Evolutionary conservation across 148 eudicot species (phyloP).

Genomic region (Fallopia convolvulus): DNA sequence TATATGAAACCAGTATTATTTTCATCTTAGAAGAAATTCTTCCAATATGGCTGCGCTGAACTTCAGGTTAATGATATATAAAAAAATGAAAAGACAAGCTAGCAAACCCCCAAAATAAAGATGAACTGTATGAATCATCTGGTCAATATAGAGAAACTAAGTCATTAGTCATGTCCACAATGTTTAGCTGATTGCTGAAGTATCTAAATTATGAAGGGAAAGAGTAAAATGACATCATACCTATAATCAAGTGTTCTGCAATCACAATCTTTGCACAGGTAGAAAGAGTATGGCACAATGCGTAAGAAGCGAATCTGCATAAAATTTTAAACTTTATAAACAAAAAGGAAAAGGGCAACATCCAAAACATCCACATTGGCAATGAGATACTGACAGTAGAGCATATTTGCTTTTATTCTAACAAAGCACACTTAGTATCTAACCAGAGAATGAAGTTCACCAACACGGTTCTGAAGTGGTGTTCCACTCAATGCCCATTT

Average conservation of each 20-base stretch:
- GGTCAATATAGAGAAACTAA: not conserved
- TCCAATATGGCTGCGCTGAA: not conserved
- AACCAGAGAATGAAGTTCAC: conserved; percentile 95
- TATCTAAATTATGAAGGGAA: not conserved
- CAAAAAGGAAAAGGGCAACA: not conserved
- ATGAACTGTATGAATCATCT: not conserved
- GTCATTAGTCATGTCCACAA: not conserved
- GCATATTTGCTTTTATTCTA: not conserved
- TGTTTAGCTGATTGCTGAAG: not conserved
- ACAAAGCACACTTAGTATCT: not conserved
- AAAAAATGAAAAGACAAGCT: not conserved
- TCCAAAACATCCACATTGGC: not conserved
- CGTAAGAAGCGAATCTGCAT: conserved; percentile 78
- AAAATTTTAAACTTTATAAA: not conserved
- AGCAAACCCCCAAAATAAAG: not conserved
- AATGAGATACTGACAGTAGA: not conserved
- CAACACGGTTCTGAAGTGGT: conserved; percentile 95
- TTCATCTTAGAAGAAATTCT: not conserved
- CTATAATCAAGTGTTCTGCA: conserved; percentile 78
- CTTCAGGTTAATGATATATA: not conserved
- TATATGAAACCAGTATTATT: not conserved
- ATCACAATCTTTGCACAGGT: conserved; percentile 94
- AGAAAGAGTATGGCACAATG: conserved; percentile 74
- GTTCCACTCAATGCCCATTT: conserved; percentile 99
- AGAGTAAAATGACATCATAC: conserved; percentile 22